Evolutionary conservation across 306 rosid genomes (phyloP).

Genomic region (Neltuma alba): DNA sequence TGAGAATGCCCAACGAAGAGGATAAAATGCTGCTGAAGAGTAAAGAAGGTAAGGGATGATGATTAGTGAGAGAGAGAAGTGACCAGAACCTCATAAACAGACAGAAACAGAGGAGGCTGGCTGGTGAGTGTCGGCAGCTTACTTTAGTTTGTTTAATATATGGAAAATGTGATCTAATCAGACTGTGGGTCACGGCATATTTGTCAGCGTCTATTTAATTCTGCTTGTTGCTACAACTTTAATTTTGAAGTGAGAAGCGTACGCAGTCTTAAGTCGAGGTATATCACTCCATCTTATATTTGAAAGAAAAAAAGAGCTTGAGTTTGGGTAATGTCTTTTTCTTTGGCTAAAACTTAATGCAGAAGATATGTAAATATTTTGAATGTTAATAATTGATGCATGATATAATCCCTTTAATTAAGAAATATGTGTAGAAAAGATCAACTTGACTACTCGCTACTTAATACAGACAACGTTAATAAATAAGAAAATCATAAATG

Average conservation of each 20-base stretch:
- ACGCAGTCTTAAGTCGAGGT: not conserved
- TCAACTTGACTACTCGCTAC: not conserved
- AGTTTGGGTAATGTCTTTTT: not conserved
- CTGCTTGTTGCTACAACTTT: not conserved
- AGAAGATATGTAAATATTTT: not conserved
- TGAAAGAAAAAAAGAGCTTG: not conserved
- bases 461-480: not conserved
- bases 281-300: too few relatives aligned
- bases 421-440: not conserved
- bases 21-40: constrained; percentile 11
- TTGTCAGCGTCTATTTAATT: not conserved
- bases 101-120: constrained; percentile 30
- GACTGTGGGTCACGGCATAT: not conserved
- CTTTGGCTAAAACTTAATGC: not conserved
- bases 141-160: not conserved
- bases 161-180: constrained; percentile 25
- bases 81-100: not conserved
- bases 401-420: not conserved
- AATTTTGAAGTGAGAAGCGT: not conserved
- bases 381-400: not conserved
- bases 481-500: not conserved
- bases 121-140: constrained; percentile 69
- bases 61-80: constrained; percentile 25
- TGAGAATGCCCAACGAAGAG: constrained; percentile 16
- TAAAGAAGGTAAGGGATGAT: constrained; percentile 27